Percentiles rank a stretch among this genome's conserved stretches.
These are phyloP conservation scores for Penicillium ucsense DNA, from an alignment of 495 filamentous ascomycete species.

Conservation along the genomic window DNA sequence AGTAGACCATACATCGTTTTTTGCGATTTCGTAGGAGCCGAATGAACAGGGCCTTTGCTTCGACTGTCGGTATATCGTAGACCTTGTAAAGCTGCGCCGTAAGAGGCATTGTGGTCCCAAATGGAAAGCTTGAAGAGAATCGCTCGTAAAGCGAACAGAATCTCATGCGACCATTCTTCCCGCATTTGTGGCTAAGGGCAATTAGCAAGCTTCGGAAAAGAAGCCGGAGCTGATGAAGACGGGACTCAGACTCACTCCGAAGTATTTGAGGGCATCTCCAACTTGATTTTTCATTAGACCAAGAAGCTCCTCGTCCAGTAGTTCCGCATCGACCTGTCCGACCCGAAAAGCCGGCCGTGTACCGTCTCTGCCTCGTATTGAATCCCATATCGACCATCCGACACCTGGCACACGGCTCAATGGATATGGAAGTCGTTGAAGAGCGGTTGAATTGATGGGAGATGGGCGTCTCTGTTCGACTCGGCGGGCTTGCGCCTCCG, in stretches of 20 bases:
- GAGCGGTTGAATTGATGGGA: constrained; percentile 38
- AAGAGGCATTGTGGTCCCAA: constrained; percentile 93
- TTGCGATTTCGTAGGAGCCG: constrained; percentile 62
- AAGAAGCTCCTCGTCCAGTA: constrained; percentile 90
- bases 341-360: constrained; percentile 83
- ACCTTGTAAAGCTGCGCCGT: constrained; percentile 87
- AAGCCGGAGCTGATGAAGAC: neutral
- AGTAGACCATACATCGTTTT: constrained; percentile 75
- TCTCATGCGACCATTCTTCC: constrained; percentile 82
- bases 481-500: constrained; percentile 45
- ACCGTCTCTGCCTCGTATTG: constrained; percentile 63
- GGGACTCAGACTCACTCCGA: constrained; percentile 40
- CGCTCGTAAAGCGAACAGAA: constrained; percentile 64
- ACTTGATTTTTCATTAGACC: constrained; percentile 77
- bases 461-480: constrained; percentile 49
- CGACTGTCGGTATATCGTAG: constrained; percentile 83
- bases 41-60: constrained; percentile 47
- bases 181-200: constrained; percentile 42
- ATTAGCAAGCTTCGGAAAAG: neutral
- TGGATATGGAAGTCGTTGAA: constrained; percentile 55
- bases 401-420: constrained; percentile 48
- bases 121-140: constrained; percentile 89
- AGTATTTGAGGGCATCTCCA: constrained; percentile 81
- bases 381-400: constrained; percentile 55
- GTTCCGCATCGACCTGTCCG: constrained; percentile 91